phyloP scores from a whole-genome alignment of 208 protist genomes.

The Kentomonas sorsogonicus region DNA sequence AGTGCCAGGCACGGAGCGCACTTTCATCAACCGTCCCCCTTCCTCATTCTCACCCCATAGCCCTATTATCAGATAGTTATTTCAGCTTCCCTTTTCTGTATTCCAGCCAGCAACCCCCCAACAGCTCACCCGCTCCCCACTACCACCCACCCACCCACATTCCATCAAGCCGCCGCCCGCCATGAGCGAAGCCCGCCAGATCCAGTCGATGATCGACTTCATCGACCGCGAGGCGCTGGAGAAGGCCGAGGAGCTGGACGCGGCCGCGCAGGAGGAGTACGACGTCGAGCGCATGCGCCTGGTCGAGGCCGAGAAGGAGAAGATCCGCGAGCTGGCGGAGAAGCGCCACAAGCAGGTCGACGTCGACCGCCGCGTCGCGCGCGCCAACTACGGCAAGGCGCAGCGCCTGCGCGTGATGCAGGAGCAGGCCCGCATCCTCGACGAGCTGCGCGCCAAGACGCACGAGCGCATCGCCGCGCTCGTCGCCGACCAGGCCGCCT shows the following conservation, averaged over 20 bases:
- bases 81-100: too few relatives aligned
- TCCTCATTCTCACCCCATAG: too few relatives aligned
- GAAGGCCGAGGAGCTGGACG: slow-evolving; percentile 83
- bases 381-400: slow-evolving; percentile 80
- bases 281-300: slow-evolving; percentile 88
- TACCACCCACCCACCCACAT: not conserved
- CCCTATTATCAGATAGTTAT: too few relatives aligned
- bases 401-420: slow-evolving; percentile 84
- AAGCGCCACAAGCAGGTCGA: slow-evolving; percentile 84
- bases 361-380: slow-evolving; percentile 72
- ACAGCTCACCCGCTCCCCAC: too few relatives aligned
- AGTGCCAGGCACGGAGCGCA: too few relatives aligned
- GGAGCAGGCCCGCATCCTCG: slow-evolving; percentile 69
- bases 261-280: slow-evolving; percentile 88
- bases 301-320: slow-evolving; percentile 79
- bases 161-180: slow-evolving; percentile 9
- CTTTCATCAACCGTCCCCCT: too few relatives aligned
- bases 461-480: slow-evolving; percentile 52
- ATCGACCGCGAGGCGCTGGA: slow-evolving; percentile 91
- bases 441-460: slow-evolving; percentile 64
- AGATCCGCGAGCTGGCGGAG: slow-evolving; percentile 67
- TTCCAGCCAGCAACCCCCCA: too few relatives aligned
- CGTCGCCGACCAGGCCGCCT: slow-evolving; percentile 43
- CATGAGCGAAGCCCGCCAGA: slow-evolving; percentile 87
- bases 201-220: slow-evolving; percentile 93